Base-by-base conservation (phyloP, 1,284 basidiomycete species). In the Moniliophthora roreri region DNA sequence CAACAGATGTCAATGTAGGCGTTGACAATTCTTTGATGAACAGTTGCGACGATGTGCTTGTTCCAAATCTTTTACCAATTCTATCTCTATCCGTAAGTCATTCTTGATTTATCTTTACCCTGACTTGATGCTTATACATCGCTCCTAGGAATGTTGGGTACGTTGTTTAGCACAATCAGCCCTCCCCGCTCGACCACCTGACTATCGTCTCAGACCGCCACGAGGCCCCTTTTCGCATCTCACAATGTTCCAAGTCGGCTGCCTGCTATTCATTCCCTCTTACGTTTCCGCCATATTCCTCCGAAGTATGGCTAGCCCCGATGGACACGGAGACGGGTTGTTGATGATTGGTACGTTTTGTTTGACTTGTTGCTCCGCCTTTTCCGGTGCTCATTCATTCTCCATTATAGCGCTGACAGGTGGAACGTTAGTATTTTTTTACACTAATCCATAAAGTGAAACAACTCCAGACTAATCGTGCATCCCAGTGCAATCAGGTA, bases 21-120 rank as follows among this genome's bases (percentile, higher is more conserved):
- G 35, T 15, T 34, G 45, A 4, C 13, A n/a, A 9, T 42, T 32
- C 13, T 47, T 40, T 32, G 28, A 32, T 32, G 11, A 32, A 6
- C 58, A 91, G 89, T 89, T 66, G 88, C 89, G 8, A 60, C 91
- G 42, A 91, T 91, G 88, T 89, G 87, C 64, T 75, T 91, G 21
- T 85, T 83, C 48, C 88, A 90, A 64, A 89, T 91, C 55, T 81
- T 81, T 15, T 91, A 89, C 63, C 88, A 91, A 62, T 91, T 91
- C 63, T 84, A 89, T 63, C 78, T 92, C 38, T 95, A 94, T 76
- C 91, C 92, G 81, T 91, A 68, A 66, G 86, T 81, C 5, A 15
- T 61, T 55, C 36, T 34, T 20, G 2, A 2, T 13, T 24, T 10
- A 26, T 51, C 52, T 58, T 45, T 47, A 40, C 15, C 13, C 8